These are phyloP conservation scores for Coemansia sp. DNA, from an alignment of 192 early-diverging fungal species.

Conservation along the genomic window DNA sequence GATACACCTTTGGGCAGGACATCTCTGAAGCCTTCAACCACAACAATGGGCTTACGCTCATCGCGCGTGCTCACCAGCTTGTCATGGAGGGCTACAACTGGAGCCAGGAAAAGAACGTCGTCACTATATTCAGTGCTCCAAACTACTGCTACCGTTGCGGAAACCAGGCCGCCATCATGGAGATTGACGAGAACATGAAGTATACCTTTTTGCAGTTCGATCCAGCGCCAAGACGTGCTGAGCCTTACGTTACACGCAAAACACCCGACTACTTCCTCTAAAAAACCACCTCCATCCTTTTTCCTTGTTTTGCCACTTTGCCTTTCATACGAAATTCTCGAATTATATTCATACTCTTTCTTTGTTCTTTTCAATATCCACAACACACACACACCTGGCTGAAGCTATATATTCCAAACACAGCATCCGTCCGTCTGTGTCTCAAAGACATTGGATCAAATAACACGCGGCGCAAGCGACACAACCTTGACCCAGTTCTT, in stretches of 20 bases:
- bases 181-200: constrained; percentile 98
- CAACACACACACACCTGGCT: constrained; percentile 3
- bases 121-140: constrained; percentile 98
- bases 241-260: constrained; percentile 96
- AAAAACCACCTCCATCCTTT: background rate
- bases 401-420: background rate
- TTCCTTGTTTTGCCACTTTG: constrained; percentile 2
- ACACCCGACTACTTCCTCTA: constrained; percentile 99
- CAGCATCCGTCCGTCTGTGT: background rate
- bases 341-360: background rate
- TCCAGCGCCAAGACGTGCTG: constrained; percentile 94
- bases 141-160: constrained; percentile 99
- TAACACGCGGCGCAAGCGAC: constrained; percentile 87
- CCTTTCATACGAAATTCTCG: constrained; percentile 4
- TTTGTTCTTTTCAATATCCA: background rate
- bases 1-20: constrained; percentile 88
- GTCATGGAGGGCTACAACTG: constrained; percentile 99
- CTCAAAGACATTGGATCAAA: too few species aligned
- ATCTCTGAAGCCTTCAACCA: constrained; percentile 86
- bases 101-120: constrained; percentile 97
- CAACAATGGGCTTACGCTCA: constrained; percentile 95
- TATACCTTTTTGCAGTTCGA: constrained; percentile 99
- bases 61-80: constrained; percentile 93
- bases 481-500: constrained; percentile 97
- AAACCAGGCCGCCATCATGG: constrained; percentile 99